phyloP scores from a whole-genome alignment of 495 filamentous ascomycete species.

The Neurospora tetrasperma region DNA sequence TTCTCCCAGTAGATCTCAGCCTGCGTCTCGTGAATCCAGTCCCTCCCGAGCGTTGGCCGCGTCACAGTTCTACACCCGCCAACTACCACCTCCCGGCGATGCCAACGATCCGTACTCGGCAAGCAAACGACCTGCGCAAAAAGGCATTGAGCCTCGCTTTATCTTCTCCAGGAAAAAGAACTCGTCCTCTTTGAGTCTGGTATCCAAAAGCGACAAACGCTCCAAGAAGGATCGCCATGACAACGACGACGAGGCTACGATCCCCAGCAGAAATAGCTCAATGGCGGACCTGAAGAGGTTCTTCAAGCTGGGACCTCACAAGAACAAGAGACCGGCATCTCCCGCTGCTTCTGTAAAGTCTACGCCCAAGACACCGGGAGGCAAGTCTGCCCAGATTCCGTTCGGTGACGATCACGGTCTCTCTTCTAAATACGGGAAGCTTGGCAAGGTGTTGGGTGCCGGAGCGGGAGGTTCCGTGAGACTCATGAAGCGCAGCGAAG shows the following conservation, averaged over 20 bases:
- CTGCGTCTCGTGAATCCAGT: slow-evolving; percentile 54
- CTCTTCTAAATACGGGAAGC: slow-evolving; percentile 84
- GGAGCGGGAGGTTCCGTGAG: slow-evolving; percentile 93
- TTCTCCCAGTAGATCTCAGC: slow-evolving; percentile 52
- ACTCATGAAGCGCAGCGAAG: slow-evolving; percentile 82
- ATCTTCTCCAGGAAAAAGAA: slow-evolving; percentile 57
- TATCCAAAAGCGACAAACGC: slow-evolving; percentile 21
- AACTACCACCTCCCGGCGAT: slow-evolving; percentile 72
- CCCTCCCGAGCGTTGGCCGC: slow-evolving; percentile 50
- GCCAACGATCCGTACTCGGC: slow-evolving; percentile 83
- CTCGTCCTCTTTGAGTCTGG: slow-evolving; percentile 36
- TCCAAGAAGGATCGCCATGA: slow-evolving; percentile 24
- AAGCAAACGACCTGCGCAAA: slow-evolving; percentile 64
- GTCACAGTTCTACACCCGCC: slow-evolving; percentile 49
- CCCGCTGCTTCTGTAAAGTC: slow-evolving; percentile 42
- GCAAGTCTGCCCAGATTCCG: slow-evolving; percentile 58
- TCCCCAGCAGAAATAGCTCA: slow-evolving; percentile 58
- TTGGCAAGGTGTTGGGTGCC: slow-evolving; percentile 86
- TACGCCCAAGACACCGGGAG: slow-evolving; percentile 43
- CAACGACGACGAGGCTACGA: slow-evolving; percentile 33
- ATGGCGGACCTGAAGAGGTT: slow-evolving; percentile 94
- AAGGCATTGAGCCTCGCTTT: slow-evolving; percentile 70
- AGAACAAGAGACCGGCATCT: slow-evolving; percentile 53
- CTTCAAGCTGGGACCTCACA: slow-evolving; percentile 57
- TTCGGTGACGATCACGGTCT: slow-evolving; percentile 94